phyloP scores from a whole-genome alignment of 1,284 basidiomycete genomes.

The Ceratobasidium sp. region DNA sequence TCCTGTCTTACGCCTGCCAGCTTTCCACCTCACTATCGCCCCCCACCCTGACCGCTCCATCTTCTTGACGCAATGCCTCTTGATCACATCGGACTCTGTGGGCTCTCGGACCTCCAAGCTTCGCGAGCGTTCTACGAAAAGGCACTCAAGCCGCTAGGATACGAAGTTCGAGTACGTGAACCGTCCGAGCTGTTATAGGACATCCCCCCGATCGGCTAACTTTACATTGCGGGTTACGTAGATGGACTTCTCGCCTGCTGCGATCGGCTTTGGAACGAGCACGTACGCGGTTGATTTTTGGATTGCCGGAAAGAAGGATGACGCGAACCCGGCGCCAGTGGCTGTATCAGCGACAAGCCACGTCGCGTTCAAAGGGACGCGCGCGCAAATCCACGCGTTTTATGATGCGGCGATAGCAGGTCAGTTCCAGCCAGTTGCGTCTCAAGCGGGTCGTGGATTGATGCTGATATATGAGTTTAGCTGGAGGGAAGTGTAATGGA shows the following conservation, averaged over 20 bases:
- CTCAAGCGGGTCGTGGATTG: too few relatives aligned
- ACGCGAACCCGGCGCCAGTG: background rate
- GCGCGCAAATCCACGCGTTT: slow-evolving; percentile 38
- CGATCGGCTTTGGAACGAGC: slow-evolving; percentile 21
- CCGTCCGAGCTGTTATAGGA: background rate
- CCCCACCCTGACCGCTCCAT: too few relatives aligned
- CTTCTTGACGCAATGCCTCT: slow-evolving; percentile 12
- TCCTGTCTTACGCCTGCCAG: too few relatives aligned
- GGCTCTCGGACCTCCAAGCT: slow-evolving; percentile 3
- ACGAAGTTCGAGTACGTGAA: slow-evolving; percentile 27
- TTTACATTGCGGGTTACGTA: too few relatives aligned
- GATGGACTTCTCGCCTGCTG: background rate
- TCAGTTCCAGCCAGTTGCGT: too few relatives aligned
- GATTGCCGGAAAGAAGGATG: background rate
- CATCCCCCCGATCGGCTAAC: too few relatives aligned
- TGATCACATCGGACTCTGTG: slow-evolving; percentile 19
- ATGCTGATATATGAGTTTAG: background rate
- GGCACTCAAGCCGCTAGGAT: slow-evolving; percentile 32
- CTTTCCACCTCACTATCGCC: too few relatives aligned
- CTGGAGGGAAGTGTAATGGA: slow-evolving; percentile 37
- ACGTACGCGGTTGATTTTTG: slow-evolving; percentile 24
- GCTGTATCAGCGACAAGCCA: background rate
- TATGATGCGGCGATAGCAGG: slow-evolving; percentile 33
- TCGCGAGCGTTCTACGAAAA: slow-evolving; percentile 18
- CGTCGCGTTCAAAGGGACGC: slow-evolving; percentile 34